These are phyloP conservation scores for Lachancea mirantina DNA, from an alignment of 805 yeast genomes.

Conservation along the genomic window DNA sequence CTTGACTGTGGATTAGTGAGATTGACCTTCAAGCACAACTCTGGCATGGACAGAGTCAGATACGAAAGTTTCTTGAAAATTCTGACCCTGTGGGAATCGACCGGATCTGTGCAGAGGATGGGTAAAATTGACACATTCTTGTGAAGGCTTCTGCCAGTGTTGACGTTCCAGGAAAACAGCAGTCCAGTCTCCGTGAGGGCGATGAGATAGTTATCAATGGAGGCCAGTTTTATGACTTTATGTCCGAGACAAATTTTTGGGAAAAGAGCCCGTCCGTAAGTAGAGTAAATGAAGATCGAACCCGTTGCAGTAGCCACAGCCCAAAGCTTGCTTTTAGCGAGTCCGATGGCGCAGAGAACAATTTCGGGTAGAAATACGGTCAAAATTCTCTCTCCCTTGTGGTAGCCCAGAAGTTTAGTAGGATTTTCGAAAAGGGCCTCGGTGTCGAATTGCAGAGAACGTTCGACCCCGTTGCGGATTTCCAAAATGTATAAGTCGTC, in stretches of 20 bases:
- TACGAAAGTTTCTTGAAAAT: slow-evolving; percentile 20
- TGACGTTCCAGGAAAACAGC: slow-evolving; percentile 33
- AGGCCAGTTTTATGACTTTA: slow-evolving; percentile 40
- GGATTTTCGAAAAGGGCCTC: slow-evolving; percentile 33
- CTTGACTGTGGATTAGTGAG: slow-evolving; percentile 11
- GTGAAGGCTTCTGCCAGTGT: slow-evolving; percentile 12
- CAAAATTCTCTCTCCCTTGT: slow-evolving; percentile 31
- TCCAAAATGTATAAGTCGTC: slow-evolving; percentile 26
- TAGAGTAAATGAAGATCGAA: slow-evolving; percentile 29
- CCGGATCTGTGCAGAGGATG: slow-evolving; percentile 20
- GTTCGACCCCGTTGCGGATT: slow-evolving; percentile 32
- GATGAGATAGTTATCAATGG: slow-evolving; percentile 39
- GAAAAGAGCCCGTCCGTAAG: slow-evolving; percentile 30
- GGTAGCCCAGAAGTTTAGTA: slow-evolving; percentile 34
- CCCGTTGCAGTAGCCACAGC: slow-evolving; percentile 39
- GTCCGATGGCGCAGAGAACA: slow-evolving; percentile 37
- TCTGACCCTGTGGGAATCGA: slow-evolving; percentile 23
- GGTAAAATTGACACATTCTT: slow-evolving; percentile 27
- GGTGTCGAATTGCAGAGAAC: slow-evolving; percentile 31
- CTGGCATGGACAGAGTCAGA: slow-evolving; percentile 7
- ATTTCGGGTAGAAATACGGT: slow-evolving; percentile 38
- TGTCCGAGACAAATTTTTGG: slow-evolving; percentile 41
- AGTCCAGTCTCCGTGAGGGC: slow-evolving; percentile 55
- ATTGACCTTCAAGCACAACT: slow-evolving; percentile 3
- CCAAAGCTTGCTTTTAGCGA: slow-evolving; percentile 40